phyloP scores from a whole-genome alignment of 441 rosid genomes.

The Adansonia grandidieri region DNA sequence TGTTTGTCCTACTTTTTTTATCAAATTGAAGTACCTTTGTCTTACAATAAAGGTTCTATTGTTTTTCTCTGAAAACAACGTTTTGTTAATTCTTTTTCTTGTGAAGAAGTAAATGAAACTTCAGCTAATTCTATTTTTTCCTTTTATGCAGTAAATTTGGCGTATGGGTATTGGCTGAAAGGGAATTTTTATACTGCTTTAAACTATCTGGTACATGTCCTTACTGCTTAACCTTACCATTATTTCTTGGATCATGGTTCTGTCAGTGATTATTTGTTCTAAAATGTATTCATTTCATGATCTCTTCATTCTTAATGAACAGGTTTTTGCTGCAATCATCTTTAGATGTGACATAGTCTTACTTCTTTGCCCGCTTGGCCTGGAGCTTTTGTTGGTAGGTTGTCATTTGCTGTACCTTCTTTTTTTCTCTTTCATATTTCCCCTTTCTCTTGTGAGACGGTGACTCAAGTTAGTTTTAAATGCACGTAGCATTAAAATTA shows the following conservation, averaged over 20 bases:
- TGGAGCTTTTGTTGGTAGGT: conserved; percentile 81
- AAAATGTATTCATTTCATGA: background rate
- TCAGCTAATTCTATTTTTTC: conserved; percentile 6
- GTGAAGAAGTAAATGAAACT: conserved; percentile 10
- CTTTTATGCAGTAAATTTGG: conserved; percentile 76
- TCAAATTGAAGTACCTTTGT: background rate
- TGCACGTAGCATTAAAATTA: background rate
- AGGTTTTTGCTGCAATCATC: conserved; percentile 71
- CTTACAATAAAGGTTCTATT: background rate
- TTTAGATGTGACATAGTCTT: conserved; percentile 88
- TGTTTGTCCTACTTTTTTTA: conserved; percentile 3
- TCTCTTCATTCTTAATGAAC: conserved; percentile 35
- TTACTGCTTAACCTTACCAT: conserved; percentile 11
- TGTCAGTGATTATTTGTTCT: background rate
- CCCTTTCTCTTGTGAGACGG: background rate
- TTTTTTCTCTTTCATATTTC: conserved; percentile 1
- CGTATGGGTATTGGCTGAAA: conserved; percentile 77
- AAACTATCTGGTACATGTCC: conserved; percentile 73
- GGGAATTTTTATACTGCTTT: conserved; percentile 64
- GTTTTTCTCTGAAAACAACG: background rate
- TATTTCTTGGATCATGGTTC: conserved; percentile 8
- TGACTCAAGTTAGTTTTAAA: background rate
- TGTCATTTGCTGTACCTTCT: conserved; percentile 27
- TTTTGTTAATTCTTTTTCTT: conserved; percentile 10
- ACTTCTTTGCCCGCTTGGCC: conserved; percentile 79